Conservation (phyloP, 371 early-diverging fungal species). For the Mortierella sp. region DNA sequence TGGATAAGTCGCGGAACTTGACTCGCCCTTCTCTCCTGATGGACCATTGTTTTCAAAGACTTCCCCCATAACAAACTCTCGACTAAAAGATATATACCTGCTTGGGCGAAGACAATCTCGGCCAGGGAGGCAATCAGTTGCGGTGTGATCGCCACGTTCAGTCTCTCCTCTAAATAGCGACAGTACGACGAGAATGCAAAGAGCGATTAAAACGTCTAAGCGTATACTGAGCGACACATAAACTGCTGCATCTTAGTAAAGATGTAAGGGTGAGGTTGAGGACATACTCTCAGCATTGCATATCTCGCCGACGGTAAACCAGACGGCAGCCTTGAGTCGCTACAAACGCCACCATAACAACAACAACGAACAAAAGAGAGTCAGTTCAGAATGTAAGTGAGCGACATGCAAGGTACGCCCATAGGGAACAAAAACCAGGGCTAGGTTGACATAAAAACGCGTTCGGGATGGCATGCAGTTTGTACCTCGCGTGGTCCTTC, state of each 20-base stretch:
- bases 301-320: conserved; percentile 48
- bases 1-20: neutral
- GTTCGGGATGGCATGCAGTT: neutral
- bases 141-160: conserved; percentile 49
- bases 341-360: conserved; percentile 14
- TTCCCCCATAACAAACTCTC: neutral
- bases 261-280: neutral
- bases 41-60: no score
- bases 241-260: neutral
- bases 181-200: neutral
- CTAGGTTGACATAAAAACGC: neutral
- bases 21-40: no score
- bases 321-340: conserved; percentile 51
- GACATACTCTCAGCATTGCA: conserved; percentile 47
- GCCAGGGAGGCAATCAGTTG: conserved; percentile 51
- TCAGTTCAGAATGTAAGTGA: neutral
- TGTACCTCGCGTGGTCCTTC: conserved; percentile 44
- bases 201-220: neutral
- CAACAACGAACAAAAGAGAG: neutral
- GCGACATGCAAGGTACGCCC: neutral
- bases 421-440: neutral
- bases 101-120: conserved; percentile 44
- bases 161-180: conserved; percentile 16
- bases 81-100: conserved; percentile 20
- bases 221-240: neutral